Percentiles rank a stretch among this genome's conserved stretches.
phyloP scores from a whole-genome alignment of 192 early-diverging fungal species.

The Rhizoclosmatium globosum region DNA sequence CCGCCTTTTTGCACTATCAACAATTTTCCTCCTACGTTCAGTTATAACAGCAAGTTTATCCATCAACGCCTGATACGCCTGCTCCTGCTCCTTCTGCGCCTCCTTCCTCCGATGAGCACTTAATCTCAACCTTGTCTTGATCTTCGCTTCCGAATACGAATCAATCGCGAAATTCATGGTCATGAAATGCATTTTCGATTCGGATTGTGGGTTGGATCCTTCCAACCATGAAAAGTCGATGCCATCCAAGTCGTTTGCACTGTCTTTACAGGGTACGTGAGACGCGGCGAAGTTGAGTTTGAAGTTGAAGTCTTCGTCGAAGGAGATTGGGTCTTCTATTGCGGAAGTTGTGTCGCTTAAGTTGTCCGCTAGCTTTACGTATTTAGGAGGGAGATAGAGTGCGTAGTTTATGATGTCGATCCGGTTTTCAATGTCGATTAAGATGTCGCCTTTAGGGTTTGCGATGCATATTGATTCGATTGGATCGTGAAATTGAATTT shows the following conservation, averaged over 20 bases:
- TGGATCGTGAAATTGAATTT: constrained; percentile 59
- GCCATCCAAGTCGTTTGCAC: background rate
- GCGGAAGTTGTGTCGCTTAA: background rate
- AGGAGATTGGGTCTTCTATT: constrained; percentile 47
- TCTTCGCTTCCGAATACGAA: constrained; percentile 4
- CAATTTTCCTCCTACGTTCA: constrained; percentile 5
- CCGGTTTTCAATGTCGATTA: constrained; percentile 54
- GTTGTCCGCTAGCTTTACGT: constrained; percentile 13
- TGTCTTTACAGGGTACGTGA: background rate
- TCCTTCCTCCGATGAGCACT: constrained; percentile 1
- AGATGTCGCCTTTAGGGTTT: constrained; percentile 48
- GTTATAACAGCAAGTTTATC: constrained; percentile 13
- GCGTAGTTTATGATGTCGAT: constrained; percentile 54
- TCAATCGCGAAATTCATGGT: constrained; percentile 26
- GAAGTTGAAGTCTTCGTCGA: constrained; percentile 51
- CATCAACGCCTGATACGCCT: constrained; percentile 20
- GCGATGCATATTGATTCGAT: constrained; percentile 47
- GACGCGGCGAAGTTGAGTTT: constrained; percentile 19
- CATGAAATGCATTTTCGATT: background rate
- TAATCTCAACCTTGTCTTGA: constrained; percentile 25
- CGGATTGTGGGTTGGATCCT: background rate
- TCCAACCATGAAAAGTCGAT: constrained; percentile 11
- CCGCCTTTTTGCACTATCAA: constrained; percentile 1
- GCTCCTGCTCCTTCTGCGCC: background rate
- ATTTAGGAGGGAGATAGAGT: constrained; percentile 49